phyloP scores from a whole-genome alignment of 2,329 filamentous ascomycete species.

The Aspergillus glaucus region DNA sequence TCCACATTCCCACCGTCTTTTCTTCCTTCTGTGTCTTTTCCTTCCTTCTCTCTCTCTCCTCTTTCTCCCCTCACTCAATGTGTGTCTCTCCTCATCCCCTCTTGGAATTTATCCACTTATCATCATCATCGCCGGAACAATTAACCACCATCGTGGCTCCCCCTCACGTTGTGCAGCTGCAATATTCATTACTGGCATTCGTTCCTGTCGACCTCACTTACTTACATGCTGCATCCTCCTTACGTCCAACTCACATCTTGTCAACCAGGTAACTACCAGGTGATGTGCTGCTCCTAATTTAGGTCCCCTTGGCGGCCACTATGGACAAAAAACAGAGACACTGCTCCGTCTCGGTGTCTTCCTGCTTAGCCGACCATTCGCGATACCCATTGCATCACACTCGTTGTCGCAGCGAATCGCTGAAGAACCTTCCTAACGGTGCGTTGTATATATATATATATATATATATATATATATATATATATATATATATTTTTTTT shows the following conservation, averaged over 20 bases:
- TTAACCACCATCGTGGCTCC: not conserved
- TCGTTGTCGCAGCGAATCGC: conserved; percentile 10
- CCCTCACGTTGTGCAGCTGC: no score
- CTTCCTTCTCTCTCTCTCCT: not conserved
- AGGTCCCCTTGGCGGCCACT: not conserved
- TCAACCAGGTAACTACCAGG: conserved; percentile 6
- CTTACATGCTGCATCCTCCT: not conserved
- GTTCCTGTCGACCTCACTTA: not conserved
- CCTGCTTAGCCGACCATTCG: conserved; percentile 15
- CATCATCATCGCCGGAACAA: not conserved
- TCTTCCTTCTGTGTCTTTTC: not conserved
- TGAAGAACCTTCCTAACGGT: conserved; percentile 12
- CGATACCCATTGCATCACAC: conserved; percentile 19
- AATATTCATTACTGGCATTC: not conserved
- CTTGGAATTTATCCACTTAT: not conserved
- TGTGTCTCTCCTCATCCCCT: not conserved
- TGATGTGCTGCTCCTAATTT: not conserved
- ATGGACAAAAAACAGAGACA: conserved; percentile 11
- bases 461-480: no score
- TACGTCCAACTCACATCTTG: conserved; percentile 7
- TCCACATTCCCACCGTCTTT: not conserved
- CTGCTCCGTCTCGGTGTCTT: conserved; percentile 18
- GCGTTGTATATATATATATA: no score
- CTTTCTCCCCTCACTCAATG: not conserved
- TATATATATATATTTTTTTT: not conserved